A percentile compares a stretch with the other conserved stretches of the same genome.
Conservation (phyloP, 257 asterid genomes). For the Nicotiana undulata region DNA sequence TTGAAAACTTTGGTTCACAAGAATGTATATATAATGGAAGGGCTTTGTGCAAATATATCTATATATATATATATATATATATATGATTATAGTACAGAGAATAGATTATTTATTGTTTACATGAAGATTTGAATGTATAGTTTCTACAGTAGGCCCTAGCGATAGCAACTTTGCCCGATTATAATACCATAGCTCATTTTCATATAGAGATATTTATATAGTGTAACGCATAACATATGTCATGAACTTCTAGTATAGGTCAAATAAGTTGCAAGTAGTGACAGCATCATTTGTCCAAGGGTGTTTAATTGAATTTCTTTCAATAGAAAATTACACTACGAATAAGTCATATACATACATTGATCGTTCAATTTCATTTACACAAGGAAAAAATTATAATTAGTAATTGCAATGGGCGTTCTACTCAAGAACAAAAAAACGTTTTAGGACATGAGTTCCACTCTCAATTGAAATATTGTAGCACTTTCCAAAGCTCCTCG, state of each 20-base stretch:
- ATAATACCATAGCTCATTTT: not conserved
- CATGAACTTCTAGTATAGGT: not conserved
- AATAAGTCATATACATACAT: not conserved
- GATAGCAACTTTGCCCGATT: not conserved
- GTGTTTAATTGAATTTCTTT: not conserved
- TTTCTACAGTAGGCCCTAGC: not conserved
- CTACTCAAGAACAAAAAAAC: not conserved
- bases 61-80: not conserved
- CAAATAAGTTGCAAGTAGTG: not conserved
- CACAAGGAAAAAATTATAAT: not conserved
- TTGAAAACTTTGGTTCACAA: not conserved
- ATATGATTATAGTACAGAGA: not conserved
- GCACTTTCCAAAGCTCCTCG: not conserved
- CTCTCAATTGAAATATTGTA: not conserved
- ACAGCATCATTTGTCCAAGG: no score
- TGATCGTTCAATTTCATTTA: not conserved
- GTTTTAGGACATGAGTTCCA: not conserved
- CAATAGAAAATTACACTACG: not conserved
- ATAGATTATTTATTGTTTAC: not conserved
- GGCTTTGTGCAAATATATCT: no score
- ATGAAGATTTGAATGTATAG: not conserved
- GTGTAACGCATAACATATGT: not conserved
- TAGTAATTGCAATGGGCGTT: not conserved
- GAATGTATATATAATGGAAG: not conserved
- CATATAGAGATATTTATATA: not conserved